Conservation (phyloP, 2,329 filamentous ascomycete species). For the Phyllachora maydis region DNA sequence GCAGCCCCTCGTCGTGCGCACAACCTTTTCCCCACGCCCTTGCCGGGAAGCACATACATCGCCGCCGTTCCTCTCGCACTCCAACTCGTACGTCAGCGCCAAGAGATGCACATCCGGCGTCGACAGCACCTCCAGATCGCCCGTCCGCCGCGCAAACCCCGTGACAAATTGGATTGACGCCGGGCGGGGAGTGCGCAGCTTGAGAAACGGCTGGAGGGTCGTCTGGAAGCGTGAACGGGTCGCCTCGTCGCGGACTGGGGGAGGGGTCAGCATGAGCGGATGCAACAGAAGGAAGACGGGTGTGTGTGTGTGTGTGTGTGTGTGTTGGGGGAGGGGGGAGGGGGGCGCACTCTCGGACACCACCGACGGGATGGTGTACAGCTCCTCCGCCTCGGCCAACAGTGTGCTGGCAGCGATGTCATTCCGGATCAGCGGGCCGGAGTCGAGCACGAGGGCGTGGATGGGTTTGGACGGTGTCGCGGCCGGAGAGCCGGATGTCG, state of each 20-base stretch:
- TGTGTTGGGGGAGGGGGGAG: too few relatives aligned
- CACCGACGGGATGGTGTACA: slow-evolving; percentile 73
- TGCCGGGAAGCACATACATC: too few relatives aligned
- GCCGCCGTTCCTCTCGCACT: slow-evolving; percentile 75
- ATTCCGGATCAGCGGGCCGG: slow-evolving; percentile 86
- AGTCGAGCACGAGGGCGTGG: slow-evolving; percentile 61
- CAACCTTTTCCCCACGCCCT: too few relatives aligned
- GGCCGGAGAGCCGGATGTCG: too few relatives aligned
- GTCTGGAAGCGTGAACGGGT: slow-evolving; percentile 70
- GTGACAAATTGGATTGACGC: slow-evolving; percentile 62
- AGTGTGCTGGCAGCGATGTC: slow-evolving; percentile 70
- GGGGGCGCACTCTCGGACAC: slow-evolving; percentile 42
- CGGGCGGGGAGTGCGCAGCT: slow-evolving; percentile 50
- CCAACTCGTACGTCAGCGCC: slow-evolving; percentile 84
- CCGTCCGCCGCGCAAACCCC: slow-evolving; percentile 75
- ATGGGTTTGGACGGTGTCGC: too few relatives aligned
- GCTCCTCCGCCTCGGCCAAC: slow-evolving; percentile 50
- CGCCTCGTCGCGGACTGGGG: slow-evolving; percentile 43
- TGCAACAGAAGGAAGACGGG: too few relatives aligned
- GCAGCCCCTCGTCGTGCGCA: too few relatives aligned
- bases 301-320: too few relatives aligned
- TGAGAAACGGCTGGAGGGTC: slow-evolving; percentile 70
- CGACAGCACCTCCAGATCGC: slow-evolving; percentile 75
- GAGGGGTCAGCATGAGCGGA: background rate
- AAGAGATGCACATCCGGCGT: slow-evolving; percentile 75